Conservation (phyloP, 805 yeast genomes). For the Wickerhamomyces queroliae region DNA sequence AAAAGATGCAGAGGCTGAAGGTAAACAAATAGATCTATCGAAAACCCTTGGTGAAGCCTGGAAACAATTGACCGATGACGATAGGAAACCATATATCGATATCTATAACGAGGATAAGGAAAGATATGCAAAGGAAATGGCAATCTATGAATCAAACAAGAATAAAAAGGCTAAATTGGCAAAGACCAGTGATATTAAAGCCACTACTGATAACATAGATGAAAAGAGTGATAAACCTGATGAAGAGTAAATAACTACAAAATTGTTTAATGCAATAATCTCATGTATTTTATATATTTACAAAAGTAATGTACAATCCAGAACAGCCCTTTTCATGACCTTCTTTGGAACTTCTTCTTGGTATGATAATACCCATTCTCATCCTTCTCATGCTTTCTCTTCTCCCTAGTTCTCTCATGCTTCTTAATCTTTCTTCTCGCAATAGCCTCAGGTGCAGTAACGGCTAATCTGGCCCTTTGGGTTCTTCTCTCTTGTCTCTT, state of each 20-base stretch:
- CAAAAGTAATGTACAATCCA: background rate
- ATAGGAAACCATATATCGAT: conserved; percentile 65
- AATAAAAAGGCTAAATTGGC: background rate
- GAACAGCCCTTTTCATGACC: too few species aligned
- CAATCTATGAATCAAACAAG: conserved; percentile 32
- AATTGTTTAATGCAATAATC: too few species aligned
- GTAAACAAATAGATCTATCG: conserved; percentile 58
- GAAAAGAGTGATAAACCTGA: too few species aligned
- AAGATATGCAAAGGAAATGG: conserved; percentile 72
- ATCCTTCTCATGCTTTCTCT: conserved; percentile 69
- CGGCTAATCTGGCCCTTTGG: conserved; percentile 67
- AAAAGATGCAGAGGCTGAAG: conserved; percentile 50
- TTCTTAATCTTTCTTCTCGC: conserved; percentile 73
- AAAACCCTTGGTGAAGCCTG: conserved; percentile 80
- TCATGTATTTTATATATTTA: too few species aligned
- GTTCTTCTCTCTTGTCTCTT: conserved; percentile 75
- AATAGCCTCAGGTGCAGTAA: conserved; percentile 76
- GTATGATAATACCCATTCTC: conserved; percentile 70
- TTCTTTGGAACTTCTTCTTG: conserved; percentile 42
- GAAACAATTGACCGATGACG: conserved; percentile 68
- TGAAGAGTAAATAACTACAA: too few species aligned
- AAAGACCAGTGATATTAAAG: background rate
- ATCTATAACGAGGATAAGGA: conserved; percentile 73
- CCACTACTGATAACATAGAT: background rate
- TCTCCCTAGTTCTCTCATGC: conserved; percentile 70